A percentile compares a stretch with the other conserved stretches of the same genome.
phyloP scores from a whole-genome alignment of 192 early-diverging fungal species.

The Rhizophagus clarus region DNA sequence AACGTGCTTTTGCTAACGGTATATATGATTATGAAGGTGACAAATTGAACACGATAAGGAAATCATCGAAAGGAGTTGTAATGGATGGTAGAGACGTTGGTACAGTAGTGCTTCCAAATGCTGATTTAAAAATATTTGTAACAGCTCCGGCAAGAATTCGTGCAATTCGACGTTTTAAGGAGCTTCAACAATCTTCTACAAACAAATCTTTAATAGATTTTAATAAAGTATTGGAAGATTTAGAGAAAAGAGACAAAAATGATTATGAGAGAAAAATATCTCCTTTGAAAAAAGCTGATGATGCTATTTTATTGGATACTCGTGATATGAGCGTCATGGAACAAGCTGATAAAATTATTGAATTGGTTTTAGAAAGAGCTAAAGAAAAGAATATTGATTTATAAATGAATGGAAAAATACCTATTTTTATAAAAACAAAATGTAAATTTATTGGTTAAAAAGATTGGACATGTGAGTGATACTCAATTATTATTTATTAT shows the following conservation, averaged over 20 bases:
- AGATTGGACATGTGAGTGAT: too few relatives aligned
- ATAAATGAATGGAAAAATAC: too few relatives aligned
- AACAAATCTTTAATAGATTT: slow-evolving; percentile 17
- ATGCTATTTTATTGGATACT: slow-evolving; percentile 79
- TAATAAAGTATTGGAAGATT: slow-evolving; percentile 43
- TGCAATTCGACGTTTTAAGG: slow-evolving; percentile 67
- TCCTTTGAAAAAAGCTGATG: slow-evolving; percentile 69
- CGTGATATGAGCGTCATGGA: slow-evolving; percentile 64
- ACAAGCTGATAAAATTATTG: slow-evolving; percentile 66
- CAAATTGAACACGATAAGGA: neutral
- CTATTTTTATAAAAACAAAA: too few relatives aligned
- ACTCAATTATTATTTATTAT: too few relatives aligned
- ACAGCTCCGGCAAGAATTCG: slow-evolving; percentile 65
- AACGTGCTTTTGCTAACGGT: slow-evolving; percentile 53
- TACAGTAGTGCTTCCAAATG: slow-evolving; percentile 71
- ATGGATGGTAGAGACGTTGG: slow-evolving; percentile 89
- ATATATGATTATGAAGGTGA: neutral
- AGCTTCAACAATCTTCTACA: slow-evolving; percentile 38
- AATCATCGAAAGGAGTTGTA: slow-evolving; percentile 55
- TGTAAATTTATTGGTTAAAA: too few relatives aligned
- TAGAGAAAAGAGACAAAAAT: slow-evolving; percentile 66
- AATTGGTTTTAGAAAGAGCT: slow-evolving; percentile 38
- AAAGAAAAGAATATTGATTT: neutral
- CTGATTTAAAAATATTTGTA: slow-evolving; percentile 78
- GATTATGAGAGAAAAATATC: slow-evolving; percentile 67